A percentile compares a stretch with the other conserved stretches of the same genome.
phyloP scores from a whole-genome alignment of 768 basidiomycete genomes.

The Calocera viscosa region DNA sequence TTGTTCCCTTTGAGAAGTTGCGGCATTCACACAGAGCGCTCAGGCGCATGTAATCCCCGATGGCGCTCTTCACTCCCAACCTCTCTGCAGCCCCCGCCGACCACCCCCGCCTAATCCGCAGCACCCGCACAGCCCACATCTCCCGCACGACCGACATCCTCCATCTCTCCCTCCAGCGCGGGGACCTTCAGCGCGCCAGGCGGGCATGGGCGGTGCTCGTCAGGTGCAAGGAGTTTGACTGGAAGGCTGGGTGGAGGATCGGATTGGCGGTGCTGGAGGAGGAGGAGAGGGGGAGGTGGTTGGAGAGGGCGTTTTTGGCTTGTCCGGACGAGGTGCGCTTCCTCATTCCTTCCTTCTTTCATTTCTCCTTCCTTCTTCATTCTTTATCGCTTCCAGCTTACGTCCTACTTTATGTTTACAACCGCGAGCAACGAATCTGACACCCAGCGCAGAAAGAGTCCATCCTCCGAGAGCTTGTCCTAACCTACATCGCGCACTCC shows the following conservation, averaged over 20 bases:
- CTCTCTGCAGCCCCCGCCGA: background rate
- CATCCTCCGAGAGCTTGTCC: slow-evolving; percentile 62
- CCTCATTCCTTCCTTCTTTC: background rate
- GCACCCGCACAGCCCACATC: background rate
- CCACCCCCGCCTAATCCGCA: background rate
- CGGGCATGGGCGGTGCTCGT: slow-evolving; percentile 63
- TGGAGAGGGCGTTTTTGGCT: background rate
- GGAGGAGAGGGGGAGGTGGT: background rate
- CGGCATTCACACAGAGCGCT: no score
- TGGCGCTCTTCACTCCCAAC: background rate
- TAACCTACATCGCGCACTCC: slow-evolving; percentile 47
- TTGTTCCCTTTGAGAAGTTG: no score
- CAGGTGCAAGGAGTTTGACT: slow-evolving; percentile 65
- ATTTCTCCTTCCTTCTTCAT: background rate
- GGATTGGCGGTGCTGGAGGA: slow-evolving; percentile 30
- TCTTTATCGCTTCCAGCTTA: no score
- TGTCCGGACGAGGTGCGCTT: background rate
- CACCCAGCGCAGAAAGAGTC: slow-evolving; percentile 43
- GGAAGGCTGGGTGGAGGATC: slow-evolving; percentile 58
- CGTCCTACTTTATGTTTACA: no score
- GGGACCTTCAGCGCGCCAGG: slow-evolving; percentile 49
- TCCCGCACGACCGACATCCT: slow-evolving; percentile 35
- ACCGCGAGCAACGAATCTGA: background rate
- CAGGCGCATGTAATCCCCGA: no score
- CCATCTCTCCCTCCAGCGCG: slow-evolving; percentile 54